These are phyloP conservation scores for Plantago ovata DNA, from an alignment of 257 asterid species.

Conservation along the genomic window DNA sequence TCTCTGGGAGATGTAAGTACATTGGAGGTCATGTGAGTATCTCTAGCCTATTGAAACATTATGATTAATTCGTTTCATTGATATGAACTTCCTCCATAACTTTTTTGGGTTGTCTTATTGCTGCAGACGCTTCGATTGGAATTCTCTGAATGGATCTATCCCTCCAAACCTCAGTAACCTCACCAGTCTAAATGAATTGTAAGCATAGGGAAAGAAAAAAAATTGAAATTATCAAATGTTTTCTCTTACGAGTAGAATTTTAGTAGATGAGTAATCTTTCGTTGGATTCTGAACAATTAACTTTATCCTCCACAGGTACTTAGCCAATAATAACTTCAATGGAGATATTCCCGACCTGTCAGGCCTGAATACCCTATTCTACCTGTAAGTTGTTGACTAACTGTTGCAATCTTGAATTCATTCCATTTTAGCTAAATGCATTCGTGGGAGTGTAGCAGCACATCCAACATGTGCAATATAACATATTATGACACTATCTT, in stretches of 20 bases:
- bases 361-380: slow-evolving; percentile 44
- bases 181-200: slow-evolving; percentile 61
- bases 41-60: slow-evolving; percentile 6
- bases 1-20: slow-evolving; percentile 54
- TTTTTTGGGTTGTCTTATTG: slow-evolving; percentile 18
- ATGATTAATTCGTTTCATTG: neutral
- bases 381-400: slow-evolving; percentile 47
- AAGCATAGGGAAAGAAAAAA: slow-evolving; percentile 24
- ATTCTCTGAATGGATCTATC: slow-evolving; percentile 49
- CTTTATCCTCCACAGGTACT: slow-evolving; percentile 47
- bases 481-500: neutral
- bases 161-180: slow-evolving; percentile 57
- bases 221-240: neutral
- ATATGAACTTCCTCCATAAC: neutral
- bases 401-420: slow-evolving; percentile 3
- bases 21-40: slow-evolving; percentile 78
- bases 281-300: slow-evolving; percentile 4
- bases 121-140: slow-evolving; percentile 75
- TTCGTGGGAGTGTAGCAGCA: neutral
- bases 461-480: neutral
- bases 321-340: slow-evolving; percentile 61
- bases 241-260: neutral
- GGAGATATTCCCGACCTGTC: slow-evolving; percentile 66
- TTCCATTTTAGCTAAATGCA: neutral
- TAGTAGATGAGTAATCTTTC: slow-evolving; percentile 3